phyloP scores from a whole-genome alignment of 2,329 filamentous ascomycete genomes.

The Fusarium subtropicale region DNA sequence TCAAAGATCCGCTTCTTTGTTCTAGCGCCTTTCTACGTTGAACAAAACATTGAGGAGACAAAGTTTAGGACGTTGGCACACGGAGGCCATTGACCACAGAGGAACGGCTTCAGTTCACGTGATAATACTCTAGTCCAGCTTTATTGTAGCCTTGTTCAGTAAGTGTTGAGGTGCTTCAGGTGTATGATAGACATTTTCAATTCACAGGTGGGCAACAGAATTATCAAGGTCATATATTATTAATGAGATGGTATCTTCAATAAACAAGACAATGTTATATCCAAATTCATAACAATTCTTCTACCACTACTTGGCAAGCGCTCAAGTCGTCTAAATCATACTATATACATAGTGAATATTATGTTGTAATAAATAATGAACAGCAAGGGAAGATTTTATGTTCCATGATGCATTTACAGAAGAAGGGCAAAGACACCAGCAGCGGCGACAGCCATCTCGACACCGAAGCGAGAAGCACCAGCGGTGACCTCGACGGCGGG shows the following conservation, averaged over 20 bases:
- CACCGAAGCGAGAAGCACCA: conserved; percentile 50
- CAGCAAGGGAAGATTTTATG: conserved; percentile 36
- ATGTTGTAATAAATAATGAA: conserved; percentile 42
- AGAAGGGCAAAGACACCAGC: conserved; percentile 51
- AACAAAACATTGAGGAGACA: conserved; percentile 10
- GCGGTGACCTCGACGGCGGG: conserved; percentile 45
- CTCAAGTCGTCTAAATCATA: conserved; percentile 46
- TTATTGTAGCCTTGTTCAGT: too few species aligned
- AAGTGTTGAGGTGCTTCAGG: too few species aligned
- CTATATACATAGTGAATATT: conserved; percentile 49
- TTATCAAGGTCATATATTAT: background rate
- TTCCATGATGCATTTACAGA: conserved; percentile 48
- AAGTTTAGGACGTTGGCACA: conserved; percentile 10
- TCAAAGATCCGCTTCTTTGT: conserved; percentile 6
- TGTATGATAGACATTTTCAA: background rate
- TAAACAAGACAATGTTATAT: conserved; percentile 28
- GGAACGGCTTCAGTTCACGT: background rate
- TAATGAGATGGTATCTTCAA: conserved; percentile 29
- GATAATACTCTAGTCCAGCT: background rate
- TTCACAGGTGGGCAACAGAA: background rate
- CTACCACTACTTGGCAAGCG: conserved; percentile 36
- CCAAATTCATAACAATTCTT: conserved; percentile 46
- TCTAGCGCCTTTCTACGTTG: conserved; percentile 21
- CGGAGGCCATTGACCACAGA: background rate
- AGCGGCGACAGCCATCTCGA: conserved; percentile 48